Conservation (phyloP, 331 rosid genomes). For the Ulmus americana region DNA sequence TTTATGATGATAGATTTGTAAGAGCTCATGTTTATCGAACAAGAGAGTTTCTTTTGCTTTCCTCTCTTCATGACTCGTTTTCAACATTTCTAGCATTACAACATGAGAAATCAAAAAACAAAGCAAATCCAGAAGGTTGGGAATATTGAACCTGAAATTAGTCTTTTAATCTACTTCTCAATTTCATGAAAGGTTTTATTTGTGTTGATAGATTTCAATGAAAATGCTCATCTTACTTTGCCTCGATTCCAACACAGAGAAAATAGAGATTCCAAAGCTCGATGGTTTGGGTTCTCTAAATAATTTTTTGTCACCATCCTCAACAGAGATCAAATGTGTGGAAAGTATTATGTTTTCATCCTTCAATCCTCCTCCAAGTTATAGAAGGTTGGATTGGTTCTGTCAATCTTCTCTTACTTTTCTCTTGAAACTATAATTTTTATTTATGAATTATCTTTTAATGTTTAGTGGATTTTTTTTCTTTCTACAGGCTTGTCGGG, state of each 20-base stretch:
- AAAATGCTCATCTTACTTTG: conserved; percentile 18
- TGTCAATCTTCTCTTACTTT: conserved; percentile 11
- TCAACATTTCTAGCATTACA: conserved; percentile 93
- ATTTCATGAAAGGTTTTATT: background rate
- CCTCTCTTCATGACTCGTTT: conserved; percentile 77
- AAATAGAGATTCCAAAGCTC: conserved; percentile 71
- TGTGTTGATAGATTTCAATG: background rate
- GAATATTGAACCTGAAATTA: conserved; percentile 1
- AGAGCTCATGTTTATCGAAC: conserved; percentile 97
- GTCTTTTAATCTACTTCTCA: background rate
- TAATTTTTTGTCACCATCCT: conserved; percentile 59
- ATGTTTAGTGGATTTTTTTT: conserved; percentile 20
- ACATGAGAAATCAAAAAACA: conserved; percentile 62
- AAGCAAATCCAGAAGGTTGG: conserved; percentile 67
- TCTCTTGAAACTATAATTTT: background rate
- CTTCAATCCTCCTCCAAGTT: conserved; percentile 94
- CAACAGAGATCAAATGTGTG: conserved; percentile 69
- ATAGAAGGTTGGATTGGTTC: conserved; percentile 55
- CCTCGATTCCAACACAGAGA: conserved; percentile 38
- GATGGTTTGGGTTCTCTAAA: conserved; percentile 84
- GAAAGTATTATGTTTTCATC: conserved; percentile 92
- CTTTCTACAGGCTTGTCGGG: too few species aligned
- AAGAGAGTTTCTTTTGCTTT: conserved; percentile 83
- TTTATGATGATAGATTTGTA: conserved; percentile 95
- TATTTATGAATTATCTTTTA: conserved; percentile 13